phyloP scores from a whole-genome alignment of 768 basidiomycete genomes.

The Mycena albidolilacea region DNA sequence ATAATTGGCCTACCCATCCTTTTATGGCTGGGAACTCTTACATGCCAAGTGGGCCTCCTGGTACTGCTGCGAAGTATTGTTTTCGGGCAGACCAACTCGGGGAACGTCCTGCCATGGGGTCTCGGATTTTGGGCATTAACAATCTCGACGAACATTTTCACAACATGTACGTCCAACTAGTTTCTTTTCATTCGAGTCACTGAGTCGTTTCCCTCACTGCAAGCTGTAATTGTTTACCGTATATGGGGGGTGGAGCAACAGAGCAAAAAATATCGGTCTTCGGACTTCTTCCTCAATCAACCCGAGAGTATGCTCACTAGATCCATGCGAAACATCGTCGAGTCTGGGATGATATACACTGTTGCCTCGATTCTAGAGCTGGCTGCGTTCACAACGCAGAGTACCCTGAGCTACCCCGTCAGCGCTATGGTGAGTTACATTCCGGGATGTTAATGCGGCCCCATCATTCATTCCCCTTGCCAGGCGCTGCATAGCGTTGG shows the following conservation, averaged over 20 bases:
- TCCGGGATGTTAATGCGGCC: not conserved
- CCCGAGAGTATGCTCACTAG: not conserved
- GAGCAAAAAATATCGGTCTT: not conserved
- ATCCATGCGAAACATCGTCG: conserved; percentile 5
- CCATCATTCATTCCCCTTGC: too few relatives aligned
- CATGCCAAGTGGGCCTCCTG: not conserved
- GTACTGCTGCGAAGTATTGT: not conserved
- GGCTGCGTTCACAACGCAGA: conserved; percentile 14
- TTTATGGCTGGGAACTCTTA: conserved; percentile 15
- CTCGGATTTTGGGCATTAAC: conserved; percentile 12
- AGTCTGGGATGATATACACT: conserved; percentile 22
- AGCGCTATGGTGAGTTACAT: conserved; percentile 7
- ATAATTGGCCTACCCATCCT: conserved; percentile 1
- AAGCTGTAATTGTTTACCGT: conserved; percentile 28
- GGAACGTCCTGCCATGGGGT: not conserved
- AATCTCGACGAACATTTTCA: conserved; percentile 13
- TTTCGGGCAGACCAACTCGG: not conserved
- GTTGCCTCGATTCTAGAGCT: conserved; percentile 16
- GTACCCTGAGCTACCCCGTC: conserved; percentile 13
- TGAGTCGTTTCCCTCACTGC: not conserved
- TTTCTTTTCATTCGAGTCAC: not conserved
- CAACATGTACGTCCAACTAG: conserved; percentile 9
- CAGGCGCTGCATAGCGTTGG: conserved; percentile 22
- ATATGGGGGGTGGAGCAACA: conserved; percentile 10
- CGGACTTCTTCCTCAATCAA: not conserved